phyloP scores from a whole-genome alignment of 1,284 basidiomycete genomes.

The Apiotrichum laibachii region DNA sequence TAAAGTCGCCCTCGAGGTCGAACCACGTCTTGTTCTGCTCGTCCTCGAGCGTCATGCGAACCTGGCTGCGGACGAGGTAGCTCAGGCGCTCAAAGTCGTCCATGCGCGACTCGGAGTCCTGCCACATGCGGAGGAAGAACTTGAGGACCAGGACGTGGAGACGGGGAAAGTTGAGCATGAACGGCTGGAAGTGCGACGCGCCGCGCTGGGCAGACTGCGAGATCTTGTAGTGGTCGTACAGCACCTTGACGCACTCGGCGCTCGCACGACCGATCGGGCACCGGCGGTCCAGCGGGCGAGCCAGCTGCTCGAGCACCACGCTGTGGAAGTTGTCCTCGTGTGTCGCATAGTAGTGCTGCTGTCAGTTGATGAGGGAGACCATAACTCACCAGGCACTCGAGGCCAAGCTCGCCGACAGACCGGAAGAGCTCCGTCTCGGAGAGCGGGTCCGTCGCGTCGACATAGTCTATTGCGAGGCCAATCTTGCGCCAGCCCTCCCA shows the following conservation, averaged over 20 bases:
- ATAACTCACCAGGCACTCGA: slow-evolving; percentile 64
- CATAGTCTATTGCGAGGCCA: slow-evolving; percentile 51
- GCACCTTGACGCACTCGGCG: slow-evolving; percentile 63
- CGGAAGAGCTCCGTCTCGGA: slow-evolving; percentile 79
- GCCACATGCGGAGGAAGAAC: slow-evolving; percentile 93
- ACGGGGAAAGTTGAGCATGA: slow-evolving; percentile 80
- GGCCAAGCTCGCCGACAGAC: slow-evolving; percentile 76
- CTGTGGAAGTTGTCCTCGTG: slow-evolving; percentile 78
- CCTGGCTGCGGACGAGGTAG: slow-evolving; percentile 81
- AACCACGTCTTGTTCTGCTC: slow-evolving; percentile 80
- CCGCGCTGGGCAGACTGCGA: slow-evolving; percentile 38
- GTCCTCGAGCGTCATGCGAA: slow-evolving; percentile 70
- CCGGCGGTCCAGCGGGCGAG: slow-evolving; percentile 68
- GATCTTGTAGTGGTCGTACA: slow-evolving; percentile 66
- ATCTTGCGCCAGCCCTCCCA: slow-evolving; percentile 53
- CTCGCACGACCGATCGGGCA: slow-evolving; percentile 79
- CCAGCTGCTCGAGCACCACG: slow-evolving; percentile 81
- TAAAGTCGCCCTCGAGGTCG: slow-evolving; percentile 79
- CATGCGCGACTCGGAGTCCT: slow-evolving; percentile 76
- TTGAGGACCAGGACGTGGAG: slow-evolving; percentile 78
- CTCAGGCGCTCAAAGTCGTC: slow-evolving; percentile 79
- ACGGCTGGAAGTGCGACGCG: slow-evolving; percentile 79
- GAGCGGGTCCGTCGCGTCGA: slow-evolving; percentile 68
- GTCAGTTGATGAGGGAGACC: slow-evolving; percentile 47
- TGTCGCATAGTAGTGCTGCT: slow-evolving; percentile 63